Evolutionary conservation across 805 yeast genomes (phyloP).

Genomic region (Ogataea paradorogensis): DNA sequence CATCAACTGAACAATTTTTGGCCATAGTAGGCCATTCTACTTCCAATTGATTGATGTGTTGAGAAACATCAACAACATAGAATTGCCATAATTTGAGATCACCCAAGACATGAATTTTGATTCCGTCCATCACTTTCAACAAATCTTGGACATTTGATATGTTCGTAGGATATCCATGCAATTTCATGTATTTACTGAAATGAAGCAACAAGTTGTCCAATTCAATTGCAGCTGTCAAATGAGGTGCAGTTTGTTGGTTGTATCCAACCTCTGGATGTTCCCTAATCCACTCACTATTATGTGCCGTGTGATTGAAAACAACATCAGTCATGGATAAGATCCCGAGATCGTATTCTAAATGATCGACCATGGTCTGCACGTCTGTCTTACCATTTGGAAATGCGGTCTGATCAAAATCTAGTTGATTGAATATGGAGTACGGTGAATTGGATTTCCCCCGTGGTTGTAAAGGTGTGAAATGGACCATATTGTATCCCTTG

Average conservation of each 20-base stretch:
- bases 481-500: slow-evolving; percentile 94
- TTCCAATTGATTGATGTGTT: slow-evolving; percentile 39
- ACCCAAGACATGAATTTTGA: slow-evolving; percentile 64
- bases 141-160: slow-evolving; percentile 55
- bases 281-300: slow-evolving; percentile 80
- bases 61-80: slow-evolving; percentile 64
- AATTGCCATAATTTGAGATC: slow-evolving; percentile 80
- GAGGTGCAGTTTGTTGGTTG: slow-evolving; percentile 84
- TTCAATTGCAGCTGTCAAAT: slow-evolving; percentile 78
- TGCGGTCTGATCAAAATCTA: slow-evolving; percentile 63
- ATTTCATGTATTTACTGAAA: slow-evolving; percentile 56
- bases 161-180: slow-evolving; percentile 59
- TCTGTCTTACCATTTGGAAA: slow-evolving; percentile 55
- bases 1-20: slow-evolving; percentile 29
- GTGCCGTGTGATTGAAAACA: slow-evolving; percentile 93
- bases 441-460: slow-evolving; percentile 93
- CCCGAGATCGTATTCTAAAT: slow-evolving; percentile 51
- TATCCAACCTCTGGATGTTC: slow-evolving; percentile 92
- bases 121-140: slow-evolving; percentile 58
- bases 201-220: slow-evolving; percentile 67
- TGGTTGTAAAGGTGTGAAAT: slow-evolving; percentile 89
- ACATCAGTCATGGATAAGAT: slow-evolving; percentile 84
- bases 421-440: slow-evolving; percentile 85
- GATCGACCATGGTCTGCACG: slow-evolving; percentile 48
- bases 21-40: slow-evolving; percentile 32